Percentiles rank a stretch among this genome's conserved stretches.
Evolutionary conservation across 192 early-diverging fungal genomes (phyloP).

Genomic region (Nowakowskiella sp.): DNA sequence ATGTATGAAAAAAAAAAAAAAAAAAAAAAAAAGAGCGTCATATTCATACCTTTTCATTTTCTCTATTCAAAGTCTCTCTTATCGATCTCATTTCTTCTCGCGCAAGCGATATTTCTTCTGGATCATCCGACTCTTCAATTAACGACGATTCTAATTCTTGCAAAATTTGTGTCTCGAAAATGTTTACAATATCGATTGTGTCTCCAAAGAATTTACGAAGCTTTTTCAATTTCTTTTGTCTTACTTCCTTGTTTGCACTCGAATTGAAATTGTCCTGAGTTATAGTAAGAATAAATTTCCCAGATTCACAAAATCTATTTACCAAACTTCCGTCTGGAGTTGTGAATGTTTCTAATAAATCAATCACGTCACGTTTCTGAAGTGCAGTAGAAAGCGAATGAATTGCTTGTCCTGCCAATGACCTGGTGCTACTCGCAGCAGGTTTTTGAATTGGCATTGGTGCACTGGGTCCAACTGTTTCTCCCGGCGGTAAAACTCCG

Average conservation of each 20-base stretch:
- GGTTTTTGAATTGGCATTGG: neutral
- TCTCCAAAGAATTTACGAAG: conserved; percentile 38
- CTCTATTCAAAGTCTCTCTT: too few relatives aligned
- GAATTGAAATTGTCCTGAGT: neutral
- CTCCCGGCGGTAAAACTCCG: conserved; percentile 25
- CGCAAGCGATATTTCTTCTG: too few relatives aligned
- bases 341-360: conserved; percentile 16
- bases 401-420: neutral
- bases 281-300: too few relatives aligned
- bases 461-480: conserved; percentile 10
- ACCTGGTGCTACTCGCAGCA: neutral
- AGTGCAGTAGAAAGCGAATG: neutral
- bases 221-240: conserved; percentile 25
- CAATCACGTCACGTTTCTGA: conserved; percentile 1
- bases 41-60: too few relatives aligned
- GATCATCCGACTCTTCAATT: too few relatives aligned
- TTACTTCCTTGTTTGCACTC: conserved; percentile 20
- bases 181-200: conserved; percentile 15
- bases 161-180: conserved; percentile 20
- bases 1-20: too few relatives aligned
- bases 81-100: too few relatives aligned
- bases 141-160: neutral
- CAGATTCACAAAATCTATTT: too few relatives aligned
- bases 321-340: neutral
- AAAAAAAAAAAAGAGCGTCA: too few relatives aligned